These are phyloP conservation scores for Pseudocercospora musae DNA, from an alignment of 2,329 filamentous ascomycete species.

Conservation along the genomic window DNA sequence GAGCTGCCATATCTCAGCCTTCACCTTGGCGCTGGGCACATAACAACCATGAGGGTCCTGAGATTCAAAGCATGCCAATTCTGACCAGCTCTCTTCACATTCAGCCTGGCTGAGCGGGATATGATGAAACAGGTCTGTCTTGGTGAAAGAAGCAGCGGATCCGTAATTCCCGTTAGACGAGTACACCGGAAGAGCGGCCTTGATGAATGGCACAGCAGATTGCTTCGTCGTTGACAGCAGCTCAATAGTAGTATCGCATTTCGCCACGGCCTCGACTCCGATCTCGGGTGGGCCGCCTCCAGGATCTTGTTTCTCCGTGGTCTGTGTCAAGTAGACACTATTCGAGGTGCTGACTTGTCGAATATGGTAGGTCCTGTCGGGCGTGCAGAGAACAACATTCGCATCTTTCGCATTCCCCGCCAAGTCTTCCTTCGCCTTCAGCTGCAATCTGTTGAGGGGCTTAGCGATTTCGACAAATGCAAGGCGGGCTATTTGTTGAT, in stretches of 20 bases:
- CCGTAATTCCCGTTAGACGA: conserved; percentile 29
- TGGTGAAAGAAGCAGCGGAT: conserved; percentile 29
- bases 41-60: conserved; percentile 35
- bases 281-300: conserved; percentile 24
- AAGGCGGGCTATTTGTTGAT: background rate
- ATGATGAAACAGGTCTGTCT: conserved; percentile 45
- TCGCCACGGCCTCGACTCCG: conserved; percentile 43
- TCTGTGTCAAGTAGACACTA: conserved; percentile 54
- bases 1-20: conserved; percentile 49
- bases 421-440: conserved; percentile 37
- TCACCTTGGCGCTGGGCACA: conserved; percentile 48
- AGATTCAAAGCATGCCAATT: conserved; percentile 54
- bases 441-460: conserved; percentile 37
- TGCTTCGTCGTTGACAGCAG: conserved; percentile 32
- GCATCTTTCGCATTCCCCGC: conserved; percentile 30
- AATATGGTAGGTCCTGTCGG: conserved; percentile 55
- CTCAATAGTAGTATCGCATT: conserved; percentile 46
- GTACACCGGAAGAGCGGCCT: conserved; percentile 40
- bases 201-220: conserved; percentile 38
- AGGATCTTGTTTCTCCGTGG: conserved; percentile 27
- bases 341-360: conserved; percentile 66
- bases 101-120: conserved; percentile 53
- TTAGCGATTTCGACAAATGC: conserved; percentile 10
- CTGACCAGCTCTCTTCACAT: conserved; percentile 50
- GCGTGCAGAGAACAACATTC: conserved; percentile 58